phyloP scores from a whole-genome alignment of 2,329 filamentous ascomycete species.

The Pseudogymnoascus sp. region DNA sequence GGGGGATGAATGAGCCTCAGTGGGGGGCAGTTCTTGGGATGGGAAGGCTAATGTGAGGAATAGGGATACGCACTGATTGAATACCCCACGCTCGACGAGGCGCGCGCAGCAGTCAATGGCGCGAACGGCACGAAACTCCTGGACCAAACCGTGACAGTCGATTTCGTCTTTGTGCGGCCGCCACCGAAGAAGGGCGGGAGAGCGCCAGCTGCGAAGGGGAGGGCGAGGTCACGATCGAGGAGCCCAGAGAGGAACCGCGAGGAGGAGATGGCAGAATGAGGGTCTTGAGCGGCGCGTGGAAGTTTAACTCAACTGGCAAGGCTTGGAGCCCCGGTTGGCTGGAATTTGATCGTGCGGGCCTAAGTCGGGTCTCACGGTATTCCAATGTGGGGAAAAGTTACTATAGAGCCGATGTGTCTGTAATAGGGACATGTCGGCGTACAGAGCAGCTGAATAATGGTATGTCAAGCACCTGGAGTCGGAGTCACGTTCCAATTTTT shows the following conservation, averaged over 20 bases:
- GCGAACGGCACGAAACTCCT: conserved; percentile 71
- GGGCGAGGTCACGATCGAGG: conserved; percentile 28
- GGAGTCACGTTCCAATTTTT: background rate
- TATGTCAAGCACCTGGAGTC: background rate
- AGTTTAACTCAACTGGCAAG: background rate
- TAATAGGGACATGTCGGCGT: conserved; percentile 21
- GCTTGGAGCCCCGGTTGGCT: background rate
- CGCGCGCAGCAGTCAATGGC: conserved; percentile 72
- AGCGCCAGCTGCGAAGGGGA: conserved; percentile 24
- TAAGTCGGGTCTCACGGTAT: background rate
- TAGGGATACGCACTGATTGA: conserved; percentile 83
- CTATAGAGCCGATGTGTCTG: conserved; percentile 21
- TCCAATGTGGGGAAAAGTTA: background rate
- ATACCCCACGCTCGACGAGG: conserved; percentile 71
- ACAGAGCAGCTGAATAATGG: conserved; percentile 7
- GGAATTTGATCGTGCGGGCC: background rate
- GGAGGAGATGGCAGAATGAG: background rate
- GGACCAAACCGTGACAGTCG: conserved; percentile 72
- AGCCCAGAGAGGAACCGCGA: conserved; percentile 25
- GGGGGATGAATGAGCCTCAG: background rate
- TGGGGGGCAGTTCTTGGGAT: background rate
- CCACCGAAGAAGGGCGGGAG: conserved; percentile 50
- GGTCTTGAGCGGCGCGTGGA: background rate
- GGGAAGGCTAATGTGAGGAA: background rate
- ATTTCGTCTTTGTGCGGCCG: conserved; percentile 79